Percentiles rank a stretch among this genome's conserved stretches.
Conservation (phyloP, 1,284 basidiomycete genomes). For the Rhizoctonia solani region DNA sequence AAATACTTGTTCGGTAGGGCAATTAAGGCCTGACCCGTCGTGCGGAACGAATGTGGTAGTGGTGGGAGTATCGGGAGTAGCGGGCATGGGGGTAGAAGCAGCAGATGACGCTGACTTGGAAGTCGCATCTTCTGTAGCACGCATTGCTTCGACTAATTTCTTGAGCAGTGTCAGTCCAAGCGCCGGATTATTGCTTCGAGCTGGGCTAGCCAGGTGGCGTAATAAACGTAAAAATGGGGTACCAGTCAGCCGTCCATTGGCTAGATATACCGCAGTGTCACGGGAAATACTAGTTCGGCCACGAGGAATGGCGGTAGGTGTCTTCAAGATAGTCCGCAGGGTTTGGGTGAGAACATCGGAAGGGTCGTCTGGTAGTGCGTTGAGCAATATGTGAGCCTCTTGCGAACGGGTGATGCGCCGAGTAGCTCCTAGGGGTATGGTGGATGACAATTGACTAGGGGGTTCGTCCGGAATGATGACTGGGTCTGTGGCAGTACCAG, state of each 20-base stretch:
- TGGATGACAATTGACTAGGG: not conserved
- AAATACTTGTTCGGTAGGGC: not conserved
- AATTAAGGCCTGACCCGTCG: not conserved
- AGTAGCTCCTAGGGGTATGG: not conserved
- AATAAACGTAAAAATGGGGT: conserved; percentile 26
- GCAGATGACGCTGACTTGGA: conserved; percentile 2
- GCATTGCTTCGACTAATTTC: conserved; percentile 27
- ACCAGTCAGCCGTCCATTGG: conserved; percentile 26
- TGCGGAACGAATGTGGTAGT: not conserved
- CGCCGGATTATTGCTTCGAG: not conserved
- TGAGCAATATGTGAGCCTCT: conserved; percentile 5
- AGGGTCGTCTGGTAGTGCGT: conserved; percentile 16
- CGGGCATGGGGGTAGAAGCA: conserved; percentile 19
- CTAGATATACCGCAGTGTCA: conserved; percentile 19
- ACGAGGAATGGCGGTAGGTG: not conserved
- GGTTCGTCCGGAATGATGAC: conserved; percentile 16
- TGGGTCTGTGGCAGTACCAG: conserved; percentile 12
- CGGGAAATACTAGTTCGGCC: not conserved
- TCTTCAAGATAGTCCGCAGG: conserved; percentile 21
- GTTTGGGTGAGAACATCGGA: conserved; percentile 23
- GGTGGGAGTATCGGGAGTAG: conserved; percentile 8
- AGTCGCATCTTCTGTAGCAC: conserved; percentile 7
- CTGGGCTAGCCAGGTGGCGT: conserved; percentile 15
- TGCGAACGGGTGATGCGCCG: conserved; percentile 21
- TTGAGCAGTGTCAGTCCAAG: conserved; percentile 4